phyloP scores from a whole-genome alignment of 345 rosid genomes.

The Excoecaria cochinchinensis region DNA sequence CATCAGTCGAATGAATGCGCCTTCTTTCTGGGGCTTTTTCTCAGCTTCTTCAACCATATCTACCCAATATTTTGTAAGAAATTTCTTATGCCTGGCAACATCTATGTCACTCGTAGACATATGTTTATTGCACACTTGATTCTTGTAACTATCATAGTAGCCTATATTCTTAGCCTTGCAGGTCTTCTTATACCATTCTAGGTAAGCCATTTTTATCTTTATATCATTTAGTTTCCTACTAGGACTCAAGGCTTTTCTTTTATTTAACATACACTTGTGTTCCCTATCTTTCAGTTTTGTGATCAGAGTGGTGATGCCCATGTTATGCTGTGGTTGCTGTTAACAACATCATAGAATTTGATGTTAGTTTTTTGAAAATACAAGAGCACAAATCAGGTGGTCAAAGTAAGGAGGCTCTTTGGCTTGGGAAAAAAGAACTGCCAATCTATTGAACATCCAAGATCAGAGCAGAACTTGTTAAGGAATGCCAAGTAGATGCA shows the following conservation, averaged over 20 bases:
- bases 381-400: neutral
- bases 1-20: constrained; percentile 18
- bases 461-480: no score
- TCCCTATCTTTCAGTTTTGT: constrained; percentile 26
- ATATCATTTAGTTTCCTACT: constrained; percentile 34
- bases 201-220: constrained; percentile 40
- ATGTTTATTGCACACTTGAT: constrained; percentile 24
- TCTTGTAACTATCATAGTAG: constrained; percentile 65
- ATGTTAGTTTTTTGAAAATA: neutral
- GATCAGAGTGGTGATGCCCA: constrained; percentile 18
- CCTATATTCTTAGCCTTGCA: constrained; percentile 31
- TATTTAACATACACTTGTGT: neutral
- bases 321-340: constrained; percentile 28
- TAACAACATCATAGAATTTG: neutral
- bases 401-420: neutral
- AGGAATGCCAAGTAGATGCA: neutral
- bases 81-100: constrained; percentile 8
- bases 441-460: neutral
- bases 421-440: neutral
- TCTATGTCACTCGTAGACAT: neutral
- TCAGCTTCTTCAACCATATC: constrained; percentile 43
- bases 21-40: constrained; percentile 51
- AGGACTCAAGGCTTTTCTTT: constrained; percentile 24
- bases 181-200: constrained; percentile 66
- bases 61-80: constrained; percentile 47